Conservation (phyloP, 2,329 filamentous ascomycete genomes). For the Fusarium robinianum region DNA sequence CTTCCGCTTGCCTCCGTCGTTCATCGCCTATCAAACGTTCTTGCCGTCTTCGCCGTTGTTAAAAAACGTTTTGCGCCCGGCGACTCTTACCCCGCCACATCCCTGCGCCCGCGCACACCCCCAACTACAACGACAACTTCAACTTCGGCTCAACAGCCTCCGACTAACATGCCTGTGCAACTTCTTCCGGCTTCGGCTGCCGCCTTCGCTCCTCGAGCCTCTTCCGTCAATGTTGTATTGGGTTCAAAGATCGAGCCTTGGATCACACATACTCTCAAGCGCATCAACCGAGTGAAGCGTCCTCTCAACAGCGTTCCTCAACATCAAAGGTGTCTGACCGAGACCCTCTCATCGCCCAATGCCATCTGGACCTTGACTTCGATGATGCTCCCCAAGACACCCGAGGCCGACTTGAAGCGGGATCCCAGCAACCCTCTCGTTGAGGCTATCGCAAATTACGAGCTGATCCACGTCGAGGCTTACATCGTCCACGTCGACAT, state of each 20-base stretch:
- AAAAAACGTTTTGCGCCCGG: too few species aligned
- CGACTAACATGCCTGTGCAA: slow-evolving; percentile 77
- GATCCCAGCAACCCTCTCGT: slow-evolving; percentile 63
- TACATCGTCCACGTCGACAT: slow-evolving; percentile 99
- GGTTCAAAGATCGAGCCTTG: slow-evolving; percentile 92
- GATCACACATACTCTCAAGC: slow-evolving; percentile 95
- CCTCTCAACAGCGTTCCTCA: slow-evolving; percentile 96
- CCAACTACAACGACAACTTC: slow-evolving; percentile 23
- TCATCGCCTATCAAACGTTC: slow-evolving; percentile 12
- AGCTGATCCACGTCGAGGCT: slow-evolving; percentile 90
- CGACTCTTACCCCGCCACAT: slow-evolving; percentile 13
- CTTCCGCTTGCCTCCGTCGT: slow-evolving; percentile 14
- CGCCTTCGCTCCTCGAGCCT: slow-evolving; percentile 88
- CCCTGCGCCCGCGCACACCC: too few species aligned
- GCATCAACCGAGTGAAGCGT: slow-evolving; percentile 95
- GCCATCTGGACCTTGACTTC: slow-evolving; percentile 96
- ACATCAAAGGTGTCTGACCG: slow-evolving; percentile 92
- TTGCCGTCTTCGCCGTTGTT: neutral
- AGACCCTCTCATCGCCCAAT: slow-evolving; percentile 85
- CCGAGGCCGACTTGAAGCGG: slow-evolving; percentile 80
- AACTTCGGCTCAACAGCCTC: slow-evolving; percentile 21
- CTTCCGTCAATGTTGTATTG: slow-evolving; percentile 92
- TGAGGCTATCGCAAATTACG: slow-evolving; percentile 89
- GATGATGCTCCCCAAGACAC: slow-evolving; percentile 88
- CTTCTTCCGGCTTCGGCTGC: slow-evolving; percentile 93